Evolutionary conservation across 208 protist genomes (phyloP).

Genomic region (Crithidia thermophila): DNA sequence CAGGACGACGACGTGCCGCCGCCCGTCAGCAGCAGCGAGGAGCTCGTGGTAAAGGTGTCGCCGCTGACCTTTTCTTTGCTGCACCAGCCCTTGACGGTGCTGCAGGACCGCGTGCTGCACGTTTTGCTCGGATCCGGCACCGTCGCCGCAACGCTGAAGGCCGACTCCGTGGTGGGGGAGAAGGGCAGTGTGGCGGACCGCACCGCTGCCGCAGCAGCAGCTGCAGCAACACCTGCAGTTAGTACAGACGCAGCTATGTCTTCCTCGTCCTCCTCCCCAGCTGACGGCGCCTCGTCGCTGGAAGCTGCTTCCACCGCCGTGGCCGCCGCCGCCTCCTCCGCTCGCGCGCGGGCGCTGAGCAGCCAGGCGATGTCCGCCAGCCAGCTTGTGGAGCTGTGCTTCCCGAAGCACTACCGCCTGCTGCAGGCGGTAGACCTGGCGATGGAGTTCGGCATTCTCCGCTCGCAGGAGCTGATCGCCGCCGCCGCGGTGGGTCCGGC

Average conservation of each 20-base stretch:
- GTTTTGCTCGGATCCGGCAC: constrained; percentile 23
- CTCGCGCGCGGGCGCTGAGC: constrained; percentile 7
- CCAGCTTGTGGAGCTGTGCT: constrained; percentile 35
- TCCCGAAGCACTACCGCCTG: constrained; percentile 45
- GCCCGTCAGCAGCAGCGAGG: not conserved
- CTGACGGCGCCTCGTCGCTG: constrained; percentile 2
- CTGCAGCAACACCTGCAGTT: too few species aligned
- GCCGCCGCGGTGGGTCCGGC: not conserved
- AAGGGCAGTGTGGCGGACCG: constrained; percentile 19
- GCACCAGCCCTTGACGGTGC: constrained; percentile 46
- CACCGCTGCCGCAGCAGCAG: not conserved
- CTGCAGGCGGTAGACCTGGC: constrained; percentile 37
- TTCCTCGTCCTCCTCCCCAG: not conserved
- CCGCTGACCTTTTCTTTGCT: constrained; percentile 20
- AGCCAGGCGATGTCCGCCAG: not conserved
- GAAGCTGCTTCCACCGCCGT: not conserved
- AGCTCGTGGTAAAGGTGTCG: not conserved
- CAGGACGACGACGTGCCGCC: not conserved
- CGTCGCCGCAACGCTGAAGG: constrained; percentile 26
- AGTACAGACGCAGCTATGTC: not conserved
- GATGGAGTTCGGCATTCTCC: constrained; percentile 19
- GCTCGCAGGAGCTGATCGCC: constrained; percentile 2
- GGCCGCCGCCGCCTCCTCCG: not conserved
- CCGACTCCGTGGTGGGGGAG: constrained; percentile 41
- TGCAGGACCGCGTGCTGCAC: constrained; percentile 31